Evolutionary conservation across 2,329 filamentous ascomycete species (phyloP).

Genomic region (Stagonosporopsis tanaceti): DNA sequence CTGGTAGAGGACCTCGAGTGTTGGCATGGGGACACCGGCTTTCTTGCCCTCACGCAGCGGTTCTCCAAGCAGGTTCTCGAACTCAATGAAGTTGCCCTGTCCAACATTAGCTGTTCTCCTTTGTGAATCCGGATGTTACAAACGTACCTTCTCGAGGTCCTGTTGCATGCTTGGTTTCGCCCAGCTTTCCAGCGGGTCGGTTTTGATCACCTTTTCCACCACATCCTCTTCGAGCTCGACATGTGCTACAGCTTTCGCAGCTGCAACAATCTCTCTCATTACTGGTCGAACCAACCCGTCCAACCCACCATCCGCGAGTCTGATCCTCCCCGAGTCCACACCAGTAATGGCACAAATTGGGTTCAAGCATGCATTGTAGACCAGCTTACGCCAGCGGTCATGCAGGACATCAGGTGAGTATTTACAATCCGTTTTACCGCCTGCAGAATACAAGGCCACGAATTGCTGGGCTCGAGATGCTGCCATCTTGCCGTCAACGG

Average conservation of each 20-base stretch:
- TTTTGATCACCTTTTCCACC: slow-evolving; percentile 56
- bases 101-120: not conserved
- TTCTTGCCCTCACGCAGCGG: slow-evolving; percentile 61
- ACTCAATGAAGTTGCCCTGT: slow-evolving; percentile 64
- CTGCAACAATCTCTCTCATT: slow-evolving; percentile 61
- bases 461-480: slow-evolving; percentile 53
- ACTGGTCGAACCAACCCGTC: slow-evolving; percentile 60
- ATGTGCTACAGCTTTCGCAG: slow-evolving; percentile 56
- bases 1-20: slow-evolving; percentile 58
- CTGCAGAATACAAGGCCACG: slow-evolving; percentile 57
- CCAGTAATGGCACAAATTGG: slow-evolving; percentile 61
- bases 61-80: slow-evolving; percentile 65
- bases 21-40: slow-evolving; percentile 60
- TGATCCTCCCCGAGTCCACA: slow-evolving; percentile 61
- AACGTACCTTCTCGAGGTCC: slow-evolving; percentile 58
- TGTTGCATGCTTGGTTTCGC: slow-evolving; percentile 64
- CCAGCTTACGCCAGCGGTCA: slow-evolving; percentile 61
- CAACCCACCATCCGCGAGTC: slow-evolving; percentile 55
- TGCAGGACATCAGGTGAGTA: slow-evolving; percentile 55
- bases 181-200: slow-evolving; percentile 59
- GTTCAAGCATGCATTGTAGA: slow-evolving; percentile 63
- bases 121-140: not conserved
- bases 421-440: slow-evolving; percentile 54
- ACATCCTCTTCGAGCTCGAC: slow-evolving; percentile 55
- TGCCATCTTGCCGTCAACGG: slow-evolving; percentile 31